Evolutionary conservation across 805 yeast genomes (phyloP).

Genomic region (Pichia eremophila): DNA sequence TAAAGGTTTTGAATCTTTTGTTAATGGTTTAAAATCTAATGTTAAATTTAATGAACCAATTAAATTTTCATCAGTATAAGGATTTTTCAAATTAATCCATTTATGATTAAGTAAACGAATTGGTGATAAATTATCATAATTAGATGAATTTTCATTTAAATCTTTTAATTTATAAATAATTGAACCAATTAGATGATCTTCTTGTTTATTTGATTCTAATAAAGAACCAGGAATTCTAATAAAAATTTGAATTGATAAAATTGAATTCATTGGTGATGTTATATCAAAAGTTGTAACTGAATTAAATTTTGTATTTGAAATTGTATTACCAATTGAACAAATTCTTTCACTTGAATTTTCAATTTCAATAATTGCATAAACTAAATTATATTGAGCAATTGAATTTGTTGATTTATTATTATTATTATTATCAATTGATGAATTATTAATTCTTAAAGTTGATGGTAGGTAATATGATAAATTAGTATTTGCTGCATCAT

Average conservation of each 20-base stretch:
- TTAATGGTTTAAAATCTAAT: conserved; percentile 26
- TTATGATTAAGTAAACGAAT: conserved; percentile 60
- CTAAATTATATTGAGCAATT: conserved; percentile 33
- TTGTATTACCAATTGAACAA: conserved; percentile 79
- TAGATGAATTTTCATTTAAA: conserved; percentile 10
- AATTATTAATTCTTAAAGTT: conserved; percentile 21
- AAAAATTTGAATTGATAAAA: conserved; percentile 65
- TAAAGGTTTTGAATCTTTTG: conserved; percentile 40
- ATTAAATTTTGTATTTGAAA: conserved; percentile 73
- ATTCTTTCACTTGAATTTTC: conserved; percentile 89
- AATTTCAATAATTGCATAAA: conserved; percentile 83
- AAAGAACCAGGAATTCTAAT: conserved; percentile 65
- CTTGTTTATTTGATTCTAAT: conserved; percentile 29
- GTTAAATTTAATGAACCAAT: conserved; percentile 33
- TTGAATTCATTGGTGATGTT: conserved; percentile 36
- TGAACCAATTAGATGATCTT: conserved; percentile 73
- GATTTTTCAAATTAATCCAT: conserved; percentile 30
- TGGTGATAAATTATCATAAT: conserved; percentile 27
- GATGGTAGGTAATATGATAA: conserved; percentile 37
- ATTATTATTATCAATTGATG: not conserved
- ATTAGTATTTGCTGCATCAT: conserved; percentile 20
- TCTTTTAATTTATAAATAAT: conserved; percentile 45
- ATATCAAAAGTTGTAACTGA: conserved; percentile 90
- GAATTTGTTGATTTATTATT: conserved; percentile 41
- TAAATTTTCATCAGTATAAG: conserved; percentile 24